Evolutionary conservation across 2,329 filamentous ascomycete species (phyloP).

Genomic region (Phaeomoniella chlamydospora): DNA sequence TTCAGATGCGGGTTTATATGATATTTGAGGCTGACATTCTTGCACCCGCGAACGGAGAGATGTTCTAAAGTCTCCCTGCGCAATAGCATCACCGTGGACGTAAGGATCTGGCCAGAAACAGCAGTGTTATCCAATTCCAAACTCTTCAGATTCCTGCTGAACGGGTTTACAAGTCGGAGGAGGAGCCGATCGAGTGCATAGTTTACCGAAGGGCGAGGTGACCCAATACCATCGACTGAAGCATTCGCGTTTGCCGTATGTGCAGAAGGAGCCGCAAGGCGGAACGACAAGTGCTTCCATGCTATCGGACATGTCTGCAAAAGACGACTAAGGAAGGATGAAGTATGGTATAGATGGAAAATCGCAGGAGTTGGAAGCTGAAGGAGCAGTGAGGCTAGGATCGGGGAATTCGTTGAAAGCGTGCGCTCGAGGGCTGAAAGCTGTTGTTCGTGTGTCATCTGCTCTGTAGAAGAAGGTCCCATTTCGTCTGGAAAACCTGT

Average conservation of each 20-base stretch:
- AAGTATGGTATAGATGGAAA: constrained; percentile 45
- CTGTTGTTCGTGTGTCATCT: not conserved
- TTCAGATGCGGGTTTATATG: constrained; percentile 45
- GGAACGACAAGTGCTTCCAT: constrained; percentile 47
- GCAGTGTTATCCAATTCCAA: constrained; percentile 48
- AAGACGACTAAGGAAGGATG: constrained; percentile 37
- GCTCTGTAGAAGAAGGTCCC: not conserved
- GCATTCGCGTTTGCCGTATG: constrained; percentile 17
- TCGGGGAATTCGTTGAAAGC: constrained; percentile 40
- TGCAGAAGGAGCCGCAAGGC: constrained; percentile 24
- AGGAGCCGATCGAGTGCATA: constrained; percentile 45
- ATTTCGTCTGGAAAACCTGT: not conserved
- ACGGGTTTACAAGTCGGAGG: constrained; percentile 39
- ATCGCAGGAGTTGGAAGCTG: constrained; percentile 42
- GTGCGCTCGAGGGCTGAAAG: constrained; percentile 37
- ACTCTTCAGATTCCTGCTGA: constrained; percentile 40
- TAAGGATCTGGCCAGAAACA: constrained; percentile 42
- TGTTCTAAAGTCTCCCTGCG: constrained; percentile 41
- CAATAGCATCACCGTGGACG: constrained; percentile 37
- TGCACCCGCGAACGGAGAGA: constrained; percentile 46
- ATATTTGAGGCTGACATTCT: constrained; percentile 51
- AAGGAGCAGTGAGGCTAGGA: constrained; percentile 43
- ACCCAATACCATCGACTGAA: constrained; percentile 14
- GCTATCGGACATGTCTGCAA: constrained; percentile 42
- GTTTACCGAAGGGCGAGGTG: constrained; percentile 35